phyloP scores from a whole-genome alignment of 1,284 basidiomycete species.

The Papiliotrema fonsecae region DNA sequence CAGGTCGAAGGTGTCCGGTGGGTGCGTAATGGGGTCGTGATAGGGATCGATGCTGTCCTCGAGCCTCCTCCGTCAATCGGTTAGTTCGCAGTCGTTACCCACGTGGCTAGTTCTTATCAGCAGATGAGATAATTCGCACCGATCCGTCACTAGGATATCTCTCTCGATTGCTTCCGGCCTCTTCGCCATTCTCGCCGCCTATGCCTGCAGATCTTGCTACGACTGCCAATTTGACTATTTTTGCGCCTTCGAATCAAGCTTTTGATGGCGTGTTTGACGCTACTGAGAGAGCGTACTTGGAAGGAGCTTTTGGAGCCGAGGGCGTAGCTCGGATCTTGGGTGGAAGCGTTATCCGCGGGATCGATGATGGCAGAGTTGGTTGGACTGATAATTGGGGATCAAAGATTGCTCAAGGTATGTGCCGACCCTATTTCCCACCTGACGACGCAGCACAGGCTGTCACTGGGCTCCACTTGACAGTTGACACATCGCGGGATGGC shows the following conservation, averaged over 20 bases:
- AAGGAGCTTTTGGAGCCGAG: constrained; percentile 73
- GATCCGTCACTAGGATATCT: constrained; percentile 67
- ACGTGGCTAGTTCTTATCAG: constrained; percentile 1
- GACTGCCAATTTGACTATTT: constrained; percentile 73
- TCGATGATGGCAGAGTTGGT: constrained; percentile 33
- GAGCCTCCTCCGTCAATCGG: constrained; percentile 70
- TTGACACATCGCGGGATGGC: constrained; percentile 54
- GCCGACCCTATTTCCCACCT: not conserved
- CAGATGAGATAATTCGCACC: constrained; percentile 58
- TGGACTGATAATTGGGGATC: constrained; percentile 37
- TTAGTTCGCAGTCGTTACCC: constrained; percentile 44
- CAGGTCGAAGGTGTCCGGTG: constrained; percentile 34
- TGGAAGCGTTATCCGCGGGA: constrained; percentile 61
- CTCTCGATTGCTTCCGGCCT: constrained; percentile 48
- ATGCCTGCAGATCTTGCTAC: constrained; percentile 51
- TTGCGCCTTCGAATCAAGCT: constrained; percentile 79
- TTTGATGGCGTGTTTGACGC: constrained; percentile 60
- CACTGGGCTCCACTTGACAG: constrained; percentile 62
- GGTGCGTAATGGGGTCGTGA: constrained; percentile 70
- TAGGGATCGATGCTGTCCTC: constrained; percentile 71
- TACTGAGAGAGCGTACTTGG: constrained; percentile 74
- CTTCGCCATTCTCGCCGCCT: constrained; percentile 63
- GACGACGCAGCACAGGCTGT: constrained; percentile 29
- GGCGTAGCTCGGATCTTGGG: constrained; percentile 72
- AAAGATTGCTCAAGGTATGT: constrained; percentile 21